Evolutionary conservation across 2,329 filamentous ascomycete species (phyloP), one percentile per base, ranked within the genome.

Genomic region (Thielaviopsis musarum): DNA sequence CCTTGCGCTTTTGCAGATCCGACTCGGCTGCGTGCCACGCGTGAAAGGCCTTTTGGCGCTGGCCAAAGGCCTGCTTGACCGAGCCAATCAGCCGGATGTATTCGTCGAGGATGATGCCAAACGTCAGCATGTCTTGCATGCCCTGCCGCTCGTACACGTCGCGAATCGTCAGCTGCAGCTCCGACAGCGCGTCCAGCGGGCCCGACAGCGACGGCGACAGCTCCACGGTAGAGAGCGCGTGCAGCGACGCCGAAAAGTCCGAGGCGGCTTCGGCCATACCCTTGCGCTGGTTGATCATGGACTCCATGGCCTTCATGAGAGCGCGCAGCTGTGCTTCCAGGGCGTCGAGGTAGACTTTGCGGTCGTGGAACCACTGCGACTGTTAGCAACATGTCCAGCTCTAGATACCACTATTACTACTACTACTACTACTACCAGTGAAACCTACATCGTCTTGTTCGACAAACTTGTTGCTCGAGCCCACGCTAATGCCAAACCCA

Each of bases 21-120:
- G 85, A 85, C 69, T 98, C 93, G 7, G 93, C 91, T 2, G 81
- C 74, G 69, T 96, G 91, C 91, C 93, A 98, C 52, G 87, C 84
- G 69, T 97, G 88, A 69, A 93, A 98, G 1, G 91, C 88, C 71
- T 96, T 96, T 70, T 98, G 93, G 60, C 93, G 84, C 71, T 96
- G 91, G 41, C 79, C 74, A 68, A 98, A 98, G 0, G 93, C 88
- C 63, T 86, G 88, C 76, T 98, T 98, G 62, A 97, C 88, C 59
- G 88, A 94, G 34, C 90, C 89, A 66, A 98, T 97, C 52, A 98
- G 74, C 5, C 93, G 88, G 65, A 98, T 94, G 72, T 98, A 98
- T 72, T 98, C 93, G 64, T 98, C 93, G 63, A 98, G 91, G 52
- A 95, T 95, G 67, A 97, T 97, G 45, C 93, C 93, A 64, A 98